These are phyloP conservation scores for Earliella scabrosa DNA, from an alignment of 1,284 basidiomycete genomes.

Conservation along the genomic window DNA sequence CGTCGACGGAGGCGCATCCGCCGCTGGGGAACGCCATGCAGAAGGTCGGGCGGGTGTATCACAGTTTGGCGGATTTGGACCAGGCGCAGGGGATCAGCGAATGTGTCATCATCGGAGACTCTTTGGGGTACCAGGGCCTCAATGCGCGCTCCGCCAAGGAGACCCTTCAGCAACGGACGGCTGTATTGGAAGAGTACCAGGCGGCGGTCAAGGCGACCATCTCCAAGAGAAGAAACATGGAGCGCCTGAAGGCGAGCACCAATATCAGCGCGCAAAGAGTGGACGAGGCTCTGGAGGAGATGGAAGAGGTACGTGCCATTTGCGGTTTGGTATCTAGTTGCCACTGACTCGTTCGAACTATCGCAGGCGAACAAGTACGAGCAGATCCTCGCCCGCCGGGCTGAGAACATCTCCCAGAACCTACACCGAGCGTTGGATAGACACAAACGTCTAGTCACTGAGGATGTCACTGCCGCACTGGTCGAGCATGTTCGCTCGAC, in stretches of 20 bases:
- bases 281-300: slow-evolving; percentile 91
- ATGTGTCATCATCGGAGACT: slow-evolving; percentile 90
- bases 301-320: slow-evolving; percentile 75
- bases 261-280: slow-evolving; percentile 87
- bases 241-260: slow-evolving; percentile 87
- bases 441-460: slow-evolving; percentile 85
- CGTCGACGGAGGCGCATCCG: slow-evolving; percentile 85
- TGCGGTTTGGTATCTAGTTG: too few relatives aligned
- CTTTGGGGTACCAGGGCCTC: slow-evolving; percentile 90
- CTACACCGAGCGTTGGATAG: slow-evolving; percentile 82
- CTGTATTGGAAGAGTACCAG: slow-evolving; percentile 91
- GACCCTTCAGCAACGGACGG: slow-evolving; percentile 84
- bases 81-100: slow-evolving; percentile 89
- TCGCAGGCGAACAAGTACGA: slow-evolving; percentile 88
- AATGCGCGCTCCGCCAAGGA: slow-evolving; percentile 96
- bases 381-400: slow-evolving; percentile 76
- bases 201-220: slow-evolving; percentile 90
- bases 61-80: slow-evolving; percentile 83
- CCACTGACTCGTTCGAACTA: slow-evolving; percentile 17
- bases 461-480: slow-evolving; percentile 85
- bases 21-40: slow-evolving; percentile 80
- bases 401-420: slow-evolving; percentile 90
- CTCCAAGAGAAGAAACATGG: slow-evolving; percentile 87
- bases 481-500: slow-evolving; percentile 91
- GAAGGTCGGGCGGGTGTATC: slow-evolving; percentile 85